Conservation (phyloP, 371 early-diverging fungal genomes). For the Rhizopus sp. region DNA sequence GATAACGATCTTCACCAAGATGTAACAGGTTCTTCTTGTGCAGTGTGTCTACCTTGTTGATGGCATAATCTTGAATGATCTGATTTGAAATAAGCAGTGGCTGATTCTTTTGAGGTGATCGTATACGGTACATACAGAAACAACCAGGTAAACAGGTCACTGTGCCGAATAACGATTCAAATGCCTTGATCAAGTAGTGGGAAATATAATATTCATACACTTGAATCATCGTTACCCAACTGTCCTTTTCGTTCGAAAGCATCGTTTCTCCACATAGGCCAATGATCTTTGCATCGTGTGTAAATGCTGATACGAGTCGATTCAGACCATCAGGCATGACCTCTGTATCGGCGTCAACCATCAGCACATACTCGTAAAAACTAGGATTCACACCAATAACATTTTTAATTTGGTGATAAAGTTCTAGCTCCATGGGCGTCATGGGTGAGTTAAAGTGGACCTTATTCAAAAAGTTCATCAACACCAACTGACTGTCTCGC, state of each 20-base stretch:
- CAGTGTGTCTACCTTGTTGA: conserved; percentile 94
- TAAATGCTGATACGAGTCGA: conserved; percentile 67
- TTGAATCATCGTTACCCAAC: conserved; percentile 93
- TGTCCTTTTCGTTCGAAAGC: conserved; percentile 80
- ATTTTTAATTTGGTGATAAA: conserved; percentile 87
- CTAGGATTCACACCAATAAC: conserved; percentile 84
- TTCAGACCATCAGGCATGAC: conserved; percentile 66
- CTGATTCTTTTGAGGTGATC: conserved; percentile 74
- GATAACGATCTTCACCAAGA: conserved; percentile 88
- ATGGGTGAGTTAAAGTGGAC: conserved; percentile 74
- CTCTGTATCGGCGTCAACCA: conserved; percentile 73
- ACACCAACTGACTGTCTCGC: conserved; percentile 81
- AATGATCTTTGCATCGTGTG: conserved; percentile 74
- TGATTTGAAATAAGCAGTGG: conserved; percentile 91
- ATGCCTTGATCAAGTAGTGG: conserved; percentile 93
- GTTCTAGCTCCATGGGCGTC: conserved; percentile 88
- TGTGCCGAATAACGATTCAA: conserved; percentile 83
- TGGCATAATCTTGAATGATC: conserved; percentile 94
- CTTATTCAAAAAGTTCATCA: conserved; percentile 81
- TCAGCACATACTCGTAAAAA: conserved; percentile 65
- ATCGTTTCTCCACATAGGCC: conserved; percentile 85
- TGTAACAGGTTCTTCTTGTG: conserved; percentile 93
- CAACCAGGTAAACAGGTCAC: conserved; percentile 94
- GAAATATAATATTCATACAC: conserved; percentile 81
- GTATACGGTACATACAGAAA: conserved; percentile 92